A percentile compares a stretch with the other conserved stretches of the same genome.
These are phyloP conservation scores for Solanum megistacrolobum DNA, from an alignment of 257 asterid species.

Conservation along the genomic window DNA sequence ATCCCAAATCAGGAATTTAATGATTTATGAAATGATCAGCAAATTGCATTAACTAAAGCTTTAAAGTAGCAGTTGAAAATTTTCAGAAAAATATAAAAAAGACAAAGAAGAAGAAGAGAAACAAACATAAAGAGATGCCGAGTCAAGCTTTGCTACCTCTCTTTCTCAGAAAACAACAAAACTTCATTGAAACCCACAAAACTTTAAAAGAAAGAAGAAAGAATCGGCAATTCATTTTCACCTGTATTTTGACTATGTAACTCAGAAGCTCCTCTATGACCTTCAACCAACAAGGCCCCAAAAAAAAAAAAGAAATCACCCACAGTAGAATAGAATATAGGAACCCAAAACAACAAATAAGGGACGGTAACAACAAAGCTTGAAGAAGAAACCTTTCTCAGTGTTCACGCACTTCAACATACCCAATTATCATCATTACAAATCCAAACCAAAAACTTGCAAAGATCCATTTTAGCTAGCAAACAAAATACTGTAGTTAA, in stretches of 20 bases:
- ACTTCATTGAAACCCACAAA: constrained; percentile 7
- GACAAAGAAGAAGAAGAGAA: neutral
- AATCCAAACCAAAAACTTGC: constrained; percentile 25
- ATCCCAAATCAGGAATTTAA: neutral
- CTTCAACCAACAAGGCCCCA: constrained; percentile 19
- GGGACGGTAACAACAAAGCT: constrained; percentile 1
- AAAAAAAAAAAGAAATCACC: neutral
- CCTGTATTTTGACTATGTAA: constrained; percentile 22
- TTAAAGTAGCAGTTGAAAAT: neutral
- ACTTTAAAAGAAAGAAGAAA: neutral
- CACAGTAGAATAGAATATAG: neutral
- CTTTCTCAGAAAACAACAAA: neutral
- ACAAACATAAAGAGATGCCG: neutral
- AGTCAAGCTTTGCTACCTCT: neutral
- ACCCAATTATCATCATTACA: constrained; percentile 29
- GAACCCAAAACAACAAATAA: neutral
- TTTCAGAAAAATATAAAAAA: neutral
- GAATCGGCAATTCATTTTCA: constrained; percentile 1
- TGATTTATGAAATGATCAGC: neutral
- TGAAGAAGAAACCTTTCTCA: constrained; percentile 10
- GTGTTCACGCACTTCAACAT: constrained; percentile 29
- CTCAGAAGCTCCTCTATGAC: constrained; percentile 15
- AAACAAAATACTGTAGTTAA: constrained; percentile 10
- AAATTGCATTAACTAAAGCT: neutral
- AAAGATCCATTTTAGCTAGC: constrained; percentile 19